A percentile compares a stretch with the other conserved stretches of the same genome.
These are phyloP conservation scores for Solanum acaule DNA, from an alignment of 257 asterid species.

Conservation along the genomic window DNA sequence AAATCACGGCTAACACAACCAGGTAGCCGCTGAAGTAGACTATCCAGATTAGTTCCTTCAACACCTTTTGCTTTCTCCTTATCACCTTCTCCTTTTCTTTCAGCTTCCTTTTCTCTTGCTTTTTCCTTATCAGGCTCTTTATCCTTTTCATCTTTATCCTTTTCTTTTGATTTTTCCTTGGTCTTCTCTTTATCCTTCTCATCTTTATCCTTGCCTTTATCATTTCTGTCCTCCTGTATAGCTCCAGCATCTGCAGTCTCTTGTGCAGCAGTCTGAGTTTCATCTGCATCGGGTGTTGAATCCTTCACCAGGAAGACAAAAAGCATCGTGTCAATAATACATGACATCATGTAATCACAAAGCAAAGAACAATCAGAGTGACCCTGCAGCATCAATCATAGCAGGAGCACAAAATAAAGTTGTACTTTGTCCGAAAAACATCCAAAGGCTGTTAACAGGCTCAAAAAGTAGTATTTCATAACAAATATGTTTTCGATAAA, in stretches of 20 bases:
- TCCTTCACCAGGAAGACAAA: constrained; percentile 40
- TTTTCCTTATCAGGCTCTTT: constrained; percentile 58
- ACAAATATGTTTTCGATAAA: neutral
- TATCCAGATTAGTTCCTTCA: constrained; percentile 86
- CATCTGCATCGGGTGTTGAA: constrained; percentile 54
- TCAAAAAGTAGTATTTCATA: neutral
- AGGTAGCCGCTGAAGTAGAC: constrained; percentile 90
- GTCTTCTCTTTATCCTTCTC: constrained; percentile 29
- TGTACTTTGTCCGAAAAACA: neutral
- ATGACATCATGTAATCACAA: neutral
- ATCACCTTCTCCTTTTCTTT: constrained; percentile 70
- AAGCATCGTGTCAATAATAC: constrained; percentile 1
- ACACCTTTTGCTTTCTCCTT: constrained; percentile 87
- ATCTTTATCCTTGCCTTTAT: constrained; percentile 39
- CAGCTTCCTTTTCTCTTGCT: constrained; percentile 81
- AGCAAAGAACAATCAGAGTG: neutral
- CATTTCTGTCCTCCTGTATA: constrained; percentile 47
- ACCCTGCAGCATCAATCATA: neutral
- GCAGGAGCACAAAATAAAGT: neutral
- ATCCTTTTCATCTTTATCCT: constrained; percentile 46
- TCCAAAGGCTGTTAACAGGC: neutral
- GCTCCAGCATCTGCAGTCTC: constrained; percentile 56
- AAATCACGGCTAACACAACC: constrained; percentile 95
- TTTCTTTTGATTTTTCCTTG: constrained; percentile 46
- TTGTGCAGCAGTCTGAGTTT: constrained; percentile 30